Base-by-base conservation (phyloP, 345 rosid species). In the Hibiscus syriacus region DNA sequence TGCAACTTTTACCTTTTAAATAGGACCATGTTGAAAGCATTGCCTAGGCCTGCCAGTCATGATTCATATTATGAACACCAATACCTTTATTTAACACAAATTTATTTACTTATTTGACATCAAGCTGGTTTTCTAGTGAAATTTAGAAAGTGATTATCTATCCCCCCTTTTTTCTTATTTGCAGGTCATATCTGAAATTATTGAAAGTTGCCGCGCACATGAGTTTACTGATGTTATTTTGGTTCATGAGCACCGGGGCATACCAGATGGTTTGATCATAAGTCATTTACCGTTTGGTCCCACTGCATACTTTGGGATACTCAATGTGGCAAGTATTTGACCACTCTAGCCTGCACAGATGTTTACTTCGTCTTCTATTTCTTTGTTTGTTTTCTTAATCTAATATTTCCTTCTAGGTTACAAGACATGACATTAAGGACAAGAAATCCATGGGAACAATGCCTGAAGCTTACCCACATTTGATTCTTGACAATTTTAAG, bases 201-300 rank as follows among this genome's bases (percentile, higher is more conserved):
- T 94, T 70, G 98, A 87, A 79, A 83, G 91, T 6, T 91, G 90
- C 27, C 88, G 96, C 0, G 78, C 95, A 0, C 96, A 87, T 75
- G 99, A 85, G 71, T 91, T 80, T 74, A 84, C 93, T 6, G 98
- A 94, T 85, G 92, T 94, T 46, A 83, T 94, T 75, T 73, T 94
- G 77, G 96, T 94, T 73, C 88, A 85, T 73, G 93, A 89, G 68
- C 90, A 85, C 77, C 95, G 96, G 30, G 96, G 98, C 73, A 86
- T 84, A 43, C 98, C 96, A 11, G 98, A 87, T 62, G 87, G 90
- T 77, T 83, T 94, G 67, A 81, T 86, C 17, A 69, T 94, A 70
- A 82, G 96, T 70, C 99, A 91, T 79, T 80, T 94, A 56, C 98
- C 99, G 25, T 91, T 82, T 72, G 98, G 98, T 71, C 99, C 99